Conservation (phyloP, 768 basidiomycete species). For the Obba rivulosa region DNA sequence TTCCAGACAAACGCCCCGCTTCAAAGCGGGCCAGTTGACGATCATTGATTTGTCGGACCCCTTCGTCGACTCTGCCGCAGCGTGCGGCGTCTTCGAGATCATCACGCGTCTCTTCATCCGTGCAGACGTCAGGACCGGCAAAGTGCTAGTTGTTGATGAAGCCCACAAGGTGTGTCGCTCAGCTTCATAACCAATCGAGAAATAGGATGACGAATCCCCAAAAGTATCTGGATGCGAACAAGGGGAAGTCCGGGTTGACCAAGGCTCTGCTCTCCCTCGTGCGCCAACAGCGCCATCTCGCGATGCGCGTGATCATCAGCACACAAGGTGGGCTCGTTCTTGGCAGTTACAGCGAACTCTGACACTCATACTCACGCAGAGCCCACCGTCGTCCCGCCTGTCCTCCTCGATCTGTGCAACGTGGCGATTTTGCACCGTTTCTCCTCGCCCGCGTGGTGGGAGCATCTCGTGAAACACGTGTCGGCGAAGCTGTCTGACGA, state of each 20-base stretch:
- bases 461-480: slow-evolving; percentile 64
- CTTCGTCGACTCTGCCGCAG: slow-evolving; percentile 60
- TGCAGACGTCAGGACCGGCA: slow-evolving; percentile 53
- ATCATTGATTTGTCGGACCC: slow-evolving; percentile 70
- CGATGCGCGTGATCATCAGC: slow-evolving; percentile 66
- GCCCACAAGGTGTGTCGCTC: slow-evolving; percentile 61
- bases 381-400: slow-evolving; percentile 66
- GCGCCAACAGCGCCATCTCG: slow-evolving; percentile 66
- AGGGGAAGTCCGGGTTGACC: slow-evolving; percentile 46
- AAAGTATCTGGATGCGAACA: slow-evolving; percentile 53
- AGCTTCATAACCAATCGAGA: no score
- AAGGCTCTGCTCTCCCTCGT: slow-evolving; percentile 55
- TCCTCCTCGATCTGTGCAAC: slow-evolving; percentile 61
- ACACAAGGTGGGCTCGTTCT: slow-evolving; percentile 73
- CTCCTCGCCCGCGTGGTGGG: slow-evolving; percentile 73
- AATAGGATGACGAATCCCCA: neutral
- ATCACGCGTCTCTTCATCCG: slow-evolving; percentile 59
- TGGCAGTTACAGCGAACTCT: no score
- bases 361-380: slow-evolving; percentile 41
- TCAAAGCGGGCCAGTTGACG: slow-evolving; percentile 52
- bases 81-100: slow-evolving; percentile 68
- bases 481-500: slow-evolving; percentile 53
- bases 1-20: slow-evolving; percentile 27
- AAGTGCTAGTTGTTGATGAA: slow-evolving; percentile 67
- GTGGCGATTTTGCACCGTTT: slow-evolving; percentile 64